Evolutionary conservation across 345 rosid species (phyloP).

Genomic region (Excoecaria cochinchinensis): DNA sequence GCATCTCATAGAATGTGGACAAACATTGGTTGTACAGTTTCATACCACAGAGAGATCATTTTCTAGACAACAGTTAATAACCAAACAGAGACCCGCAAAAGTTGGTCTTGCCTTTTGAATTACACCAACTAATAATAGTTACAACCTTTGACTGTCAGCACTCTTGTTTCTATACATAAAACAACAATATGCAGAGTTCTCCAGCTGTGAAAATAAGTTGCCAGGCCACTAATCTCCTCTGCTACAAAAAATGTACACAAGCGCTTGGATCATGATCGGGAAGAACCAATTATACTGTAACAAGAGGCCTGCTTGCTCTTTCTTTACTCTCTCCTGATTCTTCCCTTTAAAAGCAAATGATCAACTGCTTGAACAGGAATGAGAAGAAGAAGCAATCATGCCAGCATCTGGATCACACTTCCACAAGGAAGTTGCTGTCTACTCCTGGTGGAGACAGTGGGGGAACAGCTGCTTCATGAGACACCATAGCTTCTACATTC

Average conservation of each 20-base stretch:
- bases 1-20: too few species aligned
- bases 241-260: slow-evolving; percentile 14
- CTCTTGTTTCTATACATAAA: slow-evolving; percentile 18
- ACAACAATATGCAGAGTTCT: too few species aligned
- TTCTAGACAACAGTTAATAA: not conserved
- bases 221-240: slow-evolving; percentile 12
- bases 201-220: not conserved
- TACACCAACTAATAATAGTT: not conserved
- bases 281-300: slow-evolving; percentile 29
- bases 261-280: slow-evolving; percentile 49
- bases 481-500: not conserved
- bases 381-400: slow-evolving; percentile 30
- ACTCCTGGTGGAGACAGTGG: slow-evolving; percentile 43
- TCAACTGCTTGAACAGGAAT: slow-evolving; percentile 18
- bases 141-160: not conserved
- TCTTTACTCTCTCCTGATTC: slow-evolving; percentile 35
- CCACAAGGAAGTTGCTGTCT: slow-evolving; percentile 28
- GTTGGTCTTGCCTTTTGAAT: not conserved
- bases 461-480: slow-evolving; percentile 28
- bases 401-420: slow-evolving; percentile 17
- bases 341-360: slow-evolving; percentile 25
- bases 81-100: not conserved
- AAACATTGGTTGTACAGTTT: too few species aligned
- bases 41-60: too few species aligned
- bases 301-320: slow-evolving; percentile 21